Base-by-base conservation (phyloP, 2,329 filamentous ascomycete species). In the Apiospora saccharicola region DNA sequence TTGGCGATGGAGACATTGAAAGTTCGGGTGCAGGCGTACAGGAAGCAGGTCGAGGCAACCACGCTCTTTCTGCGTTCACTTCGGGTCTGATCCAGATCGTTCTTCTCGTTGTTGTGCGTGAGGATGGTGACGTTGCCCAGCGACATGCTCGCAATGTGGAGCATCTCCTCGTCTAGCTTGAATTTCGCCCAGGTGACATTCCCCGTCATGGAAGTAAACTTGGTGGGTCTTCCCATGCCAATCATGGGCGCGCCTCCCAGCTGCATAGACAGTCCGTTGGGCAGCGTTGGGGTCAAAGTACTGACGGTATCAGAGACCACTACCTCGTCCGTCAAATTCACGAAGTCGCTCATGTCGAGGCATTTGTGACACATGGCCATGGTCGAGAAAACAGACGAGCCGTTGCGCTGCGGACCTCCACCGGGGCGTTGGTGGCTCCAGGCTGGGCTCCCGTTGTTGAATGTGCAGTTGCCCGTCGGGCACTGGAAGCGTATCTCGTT, bases 281-380 rank as follows among this genome's bases (percentile, higher is more conserved):
- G 53, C 53, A 61, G 14, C 1, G 7, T 22, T 16, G 43, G 4
- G 51, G 2, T 13, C 51, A 16, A 6, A 0, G 5, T 8, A 41
- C 37, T 41, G 10, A 41, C 37, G 10, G 37, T 41, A 41, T 8
- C 6, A 41, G 37, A 41, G 2, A 41, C 10, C 6, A 41, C 10
- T 5, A 41, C 37, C 2, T 10, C 10, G 1, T 68, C 14, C n/a
- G 24, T 14, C 3, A 30, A 44, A 6, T 12, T 12, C 26, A 37
- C 19, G 1, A 57, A 24, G 16, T 49, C 49, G 6, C 6, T 30
- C 7, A 70, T 30, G 30, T 57, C 30, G 37, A 70, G n/a, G 47
- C 68, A 70, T 13, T 37, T 34, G 47, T 70, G 68, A 12, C 68
- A 70, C 68, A 70, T 12, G 47, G 47, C 68, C 47, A 70, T 70